These are phyloP conservation scores for Penicillium palitans DNA, from an alignment of 2,329 filamentous ascomycete species.

Conservation along the genomic window DNA sequence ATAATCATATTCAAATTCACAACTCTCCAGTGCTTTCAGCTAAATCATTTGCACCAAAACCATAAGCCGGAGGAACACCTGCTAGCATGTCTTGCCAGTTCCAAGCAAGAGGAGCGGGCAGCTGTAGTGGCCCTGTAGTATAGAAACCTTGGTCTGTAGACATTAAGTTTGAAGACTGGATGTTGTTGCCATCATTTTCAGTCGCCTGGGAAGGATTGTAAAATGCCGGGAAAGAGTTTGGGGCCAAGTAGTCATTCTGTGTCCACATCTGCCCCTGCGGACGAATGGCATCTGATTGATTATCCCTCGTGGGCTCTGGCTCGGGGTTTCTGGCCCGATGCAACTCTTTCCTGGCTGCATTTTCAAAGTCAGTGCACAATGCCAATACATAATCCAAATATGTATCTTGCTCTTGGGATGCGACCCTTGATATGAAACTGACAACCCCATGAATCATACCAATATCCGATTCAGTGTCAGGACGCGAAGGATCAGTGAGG, in stretches of 20 bases:
- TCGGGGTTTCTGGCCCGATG: not conserved
- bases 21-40: not conserved
- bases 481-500: not conserved
- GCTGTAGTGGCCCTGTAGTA: not conserved
- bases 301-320: not conserved
- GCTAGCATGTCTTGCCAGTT: constrained; percentile 1
- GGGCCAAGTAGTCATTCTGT: not conserved
- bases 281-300: not conserved
- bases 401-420: constrained; percentile 9
- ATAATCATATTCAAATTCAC: not conserved
- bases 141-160: not conserved
- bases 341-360: not conserved
- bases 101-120: not conserved
- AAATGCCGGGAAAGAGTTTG: not conserved
- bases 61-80: not conserved
- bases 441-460: not conserved
- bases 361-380: not conserved
- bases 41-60: not conserved
- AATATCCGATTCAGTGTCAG: not conserved
- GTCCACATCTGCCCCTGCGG: not conserved
- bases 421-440: constrained; percentile 1
- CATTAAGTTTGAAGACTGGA: not conserved
- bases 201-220: not conserved
- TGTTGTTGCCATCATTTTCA: not conserved
- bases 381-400: constrained; percentile 7